Conservation (phyloP, 176 grass and related monocot genomes). For the Triticum monococcum region DNA sequence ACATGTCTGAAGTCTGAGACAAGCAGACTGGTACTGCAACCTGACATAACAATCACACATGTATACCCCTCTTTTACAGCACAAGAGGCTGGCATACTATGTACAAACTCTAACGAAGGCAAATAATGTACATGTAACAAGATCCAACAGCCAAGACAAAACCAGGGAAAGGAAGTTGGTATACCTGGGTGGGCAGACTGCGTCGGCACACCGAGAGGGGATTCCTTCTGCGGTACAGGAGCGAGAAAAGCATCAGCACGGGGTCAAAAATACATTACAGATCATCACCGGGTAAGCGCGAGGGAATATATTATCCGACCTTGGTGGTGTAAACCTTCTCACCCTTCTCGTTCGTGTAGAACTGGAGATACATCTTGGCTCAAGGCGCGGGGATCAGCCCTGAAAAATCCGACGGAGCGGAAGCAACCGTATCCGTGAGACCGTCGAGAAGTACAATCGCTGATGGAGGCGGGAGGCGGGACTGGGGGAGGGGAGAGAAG, state of each 20-base stretch:
- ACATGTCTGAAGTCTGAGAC: neutral
- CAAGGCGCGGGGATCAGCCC: neutral
- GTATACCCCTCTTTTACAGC: neutral
- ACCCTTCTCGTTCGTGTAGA: constrained; percentile 93
- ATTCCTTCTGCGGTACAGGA: constrained; percentile 61
- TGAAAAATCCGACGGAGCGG: neutral
- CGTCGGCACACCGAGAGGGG: constrained; percentile 66
- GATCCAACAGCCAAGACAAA: neutral
- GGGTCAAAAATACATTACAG: neutral
- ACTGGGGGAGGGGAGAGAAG: too few relatives aligned
- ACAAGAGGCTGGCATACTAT: neutral
- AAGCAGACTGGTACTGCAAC: neutral
- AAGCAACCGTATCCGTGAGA: neutral
- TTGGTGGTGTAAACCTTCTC: constrained; percentile 98
- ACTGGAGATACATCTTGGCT: constrained; percentile 89
- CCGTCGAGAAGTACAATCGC: neutral
- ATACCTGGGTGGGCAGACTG: constrained; percentile 93
- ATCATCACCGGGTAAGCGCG: neutral
- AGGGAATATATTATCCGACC: constrained; percentile 20
- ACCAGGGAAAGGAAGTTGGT: neutral
- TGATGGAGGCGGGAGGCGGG: too few relatives aligned
- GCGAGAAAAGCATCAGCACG: constrained; percentile 7
- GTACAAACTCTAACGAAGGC: neutral
- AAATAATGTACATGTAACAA: neutral
- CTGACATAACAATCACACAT: neutral